These are phyloP conservation scores for Capsella bursapastoris DNA, from an alignment of 345 rosid species.

Conservation along the genomic window DNA sequence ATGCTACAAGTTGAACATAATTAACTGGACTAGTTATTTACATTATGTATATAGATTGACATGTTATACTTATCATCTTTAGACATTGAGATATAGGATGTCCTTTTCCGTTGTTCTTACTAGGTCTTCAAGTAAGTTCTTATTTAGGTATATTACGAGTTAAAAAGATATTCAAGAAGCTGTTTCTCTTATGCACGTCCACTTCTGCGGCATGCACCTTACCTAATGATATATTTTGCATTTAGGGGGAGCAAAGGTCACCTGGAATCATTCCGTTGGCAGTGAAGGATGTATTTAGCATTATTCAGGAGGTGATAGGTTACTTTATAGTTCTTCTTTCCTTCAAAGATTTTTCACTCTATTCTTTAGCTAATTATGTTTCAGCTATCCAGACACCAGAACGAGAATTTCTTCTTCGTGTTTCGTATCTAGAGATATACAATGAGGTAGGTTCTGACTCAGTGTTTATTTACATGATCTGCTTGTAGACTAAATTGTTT, in stretches of 20 bases:
- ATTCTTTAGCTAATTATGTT: slow-evolving; percentile 46
- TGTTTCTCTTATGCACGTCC: slow-evolving; percentile 14
- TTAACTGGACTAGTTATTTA: background rate
- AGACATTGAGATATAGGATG: background rate
- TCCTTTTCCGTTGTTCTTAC: background rate
- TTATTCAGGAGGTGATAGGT: slow-evolving; percentile 86
- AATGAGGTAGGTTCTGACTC: slow-evolving; percentile 65
- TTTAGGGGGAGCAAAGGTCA: slow-evolving; percentile 96
- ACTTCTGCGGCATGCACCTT: slow-evolving; percentile 15
- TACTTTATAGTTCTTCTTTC: slow-evolving; percentile 32
- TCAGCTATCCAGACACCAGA: slow-evolving; percentile 74
- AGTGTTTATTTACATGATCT: slow-evolving; percentile 9
- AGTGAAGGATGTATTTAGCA: slow-evolving; percentile 90
- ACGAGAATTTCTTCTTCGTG: slow-evolving; percentile 94
- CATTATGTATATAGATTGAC: background rate
- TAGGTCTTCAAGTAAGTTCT: slow-evolving; percentile 6
- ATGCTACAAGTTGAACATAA: background rate
- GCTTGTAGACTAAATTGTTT: slow-evolving; percentile 7
- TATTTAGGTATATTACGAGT: slow-evolving; percentile 6
- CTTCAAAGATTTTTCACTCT: background rate
- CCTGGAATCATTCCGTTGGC: slow-evolving; percentile 95
- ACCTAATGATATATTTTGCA: slow-evolving; percentile 25
- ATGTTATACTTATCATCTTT: background rate
- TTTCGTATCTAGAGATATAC: slow-evolving; percentile 96
- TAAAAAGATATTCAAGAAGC: slow-evolving; percentile 8